A percentile compares a stretch with the other conserved stretches of the same genome.
These are phyloP conservation scores for Chalara sp. DNA, from an alignment of 2,329 filamentous ascomycete species.

Conservation along the genomic window DNA sequence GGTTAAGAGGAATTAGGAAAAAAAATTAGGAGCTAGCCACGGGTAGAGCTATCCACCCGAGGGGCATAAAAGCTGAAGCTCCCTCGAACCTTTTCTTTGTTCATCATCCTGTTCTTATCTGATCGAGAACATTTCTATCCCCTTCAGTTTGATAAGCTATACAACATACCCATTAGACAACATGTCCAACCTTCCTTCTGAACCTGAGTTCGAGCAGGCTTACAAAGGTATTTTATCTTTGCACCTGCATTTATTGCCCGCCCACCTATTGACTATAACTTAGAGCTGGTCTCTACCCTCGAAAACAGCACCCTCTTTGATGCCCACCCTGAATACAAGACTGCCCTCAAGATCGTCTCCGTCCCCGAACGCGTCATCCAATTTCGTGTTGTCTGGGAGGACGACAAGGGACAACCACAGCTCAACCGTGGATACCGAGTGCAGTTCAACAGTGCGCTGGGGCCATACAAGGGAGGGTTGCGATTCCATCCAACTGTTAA, in stretches of 20 bases:
- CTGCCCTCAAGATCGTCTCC: constrained; percentile 77
- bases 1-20: background rate
- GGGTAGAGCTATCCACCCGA: background rate
- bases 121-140: no score
- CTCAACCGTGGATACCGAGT: constrained; percentile 95
- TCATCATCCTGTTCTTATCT: background rate
- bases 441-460: constrained; percentile 96
- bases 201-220: constrained; percentile 98
- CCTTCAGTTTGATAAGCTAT: background rate
- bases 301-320: constrained; percentile 90
- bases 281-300: constrained; percentile 91
- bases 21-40: background rate
- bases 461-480: constrained; percentile 96
- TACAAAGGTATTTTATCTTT: constrained; percentile 67
- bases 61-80: background rate
- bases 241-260: background rate
- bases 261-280: background rate
- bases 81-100: background rate
- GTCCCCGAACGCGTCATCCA: constrained; percentile 94
- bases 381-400: constrained; percentile 96
- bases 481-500: constrained; percentile 90
- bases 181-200: constrained; percentile 78
- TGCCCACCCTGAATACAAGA: constrained; percentile 91
- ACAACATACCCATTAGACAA: constrained; percentile 1
- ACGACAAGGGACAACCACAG: constrained; percentile 82